A percentile compares a stretch with the other conserved stretches of the same genome.
These are phyloP conservation scores for Aspergillus pseudoviridinutans DNA, from an alignment of 2,329 filamentous ascomycete species.

Conservation along the genomic window DNA sequence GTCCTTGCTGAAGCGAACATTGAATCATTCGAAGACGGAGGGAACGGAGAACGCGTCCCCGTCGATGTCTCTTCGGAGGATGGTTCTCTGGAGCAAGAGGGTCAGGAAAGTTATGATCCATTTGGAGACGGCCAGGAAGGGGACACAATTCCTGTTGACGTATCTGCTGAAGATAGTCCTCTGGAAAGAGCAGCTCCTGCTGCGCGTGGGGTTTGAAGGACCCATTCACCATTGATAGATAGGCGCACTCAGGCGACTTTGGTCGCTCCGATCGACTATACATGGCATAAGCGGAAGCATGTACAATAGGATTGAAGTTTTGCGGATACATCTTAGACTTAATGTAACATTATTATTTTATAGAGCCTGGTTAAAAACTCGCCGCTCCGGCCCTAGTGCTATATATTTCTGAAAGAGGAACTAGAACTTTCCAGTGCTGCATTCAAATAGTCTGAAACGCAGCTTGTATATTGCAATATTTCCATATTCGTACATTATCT, in stretches of 20 bases:
- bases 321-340: background rate
- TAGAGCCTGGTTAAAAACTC: background rate
- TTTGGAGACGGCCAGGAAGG: background rate
- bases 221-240: background rate
- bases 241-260: background rate
- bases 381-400: background rate
- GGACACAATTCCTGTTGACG: background rate
- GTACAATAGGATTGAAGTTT: background rate
- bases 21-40: constrained; percentile 8
- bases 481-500: too few species aligned
- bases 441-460: background rate
- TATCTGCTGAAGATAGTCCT: background rate
- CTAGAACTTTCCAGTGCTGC: background rate
- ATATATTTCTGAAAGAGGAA: background rate
- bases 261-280: background rate
- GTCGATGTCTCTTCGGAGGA: constrained; percentile 18
- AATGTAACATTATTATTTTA: background rate
- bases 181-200: background rate
- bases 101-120: background rate
- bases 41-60: constrained; percentile 4
- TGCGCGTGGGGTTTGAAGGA: background rate
- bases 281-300: background rate
- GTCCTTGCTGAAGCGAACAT: constrained; percentile 21
- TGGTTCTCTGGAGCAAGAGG: constrained; percentile 1
- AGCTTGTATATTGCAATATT: background rate